Base-by-base conservation (phyloP, 2,329 filamentous ascomycete genomes). In the Samsoniella hepiali region DNA sequence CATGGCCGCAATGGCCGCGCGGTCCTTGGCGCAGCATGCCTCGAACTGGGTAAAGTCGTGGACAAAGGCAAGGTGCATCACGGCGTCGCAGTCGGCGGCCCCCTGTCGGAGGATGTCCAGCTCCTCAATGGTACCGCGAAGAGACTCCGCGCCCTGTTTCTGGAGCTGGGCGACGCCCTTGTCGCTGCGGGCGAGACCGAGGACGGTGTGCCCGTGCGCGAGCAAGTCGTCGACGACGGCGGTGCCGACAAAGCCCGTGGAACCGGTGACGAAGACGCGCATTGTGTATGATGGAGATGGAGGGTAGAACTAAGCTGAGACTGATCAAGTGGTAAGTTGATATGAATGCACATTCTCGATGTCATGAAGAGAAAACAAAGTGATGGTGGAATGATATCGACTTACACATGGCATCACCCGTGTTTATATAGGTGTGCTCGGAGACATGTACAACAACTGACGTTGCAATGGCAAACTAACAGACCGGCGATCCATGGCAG, bases 201-300 rank as follows among this genome's bases (percentile, higher is more conserved):
- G 67, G 36, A 82, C 77, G 5, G 65, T 68, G 65, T 80, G 76
- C 51, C 78, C 78, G 32, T 70, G 65, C 5, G 65, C 32, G 15
- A 80, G 67, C 13, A 81, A 74, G 40, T 77, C 74, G 57, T 76
- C 63, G 29, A 75, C 72, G 15, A 79, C 71, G 7, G 73, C 71
- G 27, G 69, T 67, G 66, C 79, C 79, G 62, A 81, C 72, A 64
- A 76, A 79, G 67, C 79, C 78, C 7, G 77, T 75, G 5, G 77
- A 73, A 47, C 79, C 79, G 7, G 79, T 81, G 54, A 80, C 71
- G 66, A 78, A 78, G 64, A 77, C 70, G 22, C 66, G 71, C 74
- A 76, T 70, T 31, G 22, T 55, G 29, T 27, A 32, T 36, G 17
- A 15, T 31, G 11, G 8, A 54, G 5, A n/a, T 17, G 5, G 8